phyloP scores from a whole-genome alignment of 2,329 filamentous ascomycete genomes.

The Sporothrix euskadiensis region DNA sequence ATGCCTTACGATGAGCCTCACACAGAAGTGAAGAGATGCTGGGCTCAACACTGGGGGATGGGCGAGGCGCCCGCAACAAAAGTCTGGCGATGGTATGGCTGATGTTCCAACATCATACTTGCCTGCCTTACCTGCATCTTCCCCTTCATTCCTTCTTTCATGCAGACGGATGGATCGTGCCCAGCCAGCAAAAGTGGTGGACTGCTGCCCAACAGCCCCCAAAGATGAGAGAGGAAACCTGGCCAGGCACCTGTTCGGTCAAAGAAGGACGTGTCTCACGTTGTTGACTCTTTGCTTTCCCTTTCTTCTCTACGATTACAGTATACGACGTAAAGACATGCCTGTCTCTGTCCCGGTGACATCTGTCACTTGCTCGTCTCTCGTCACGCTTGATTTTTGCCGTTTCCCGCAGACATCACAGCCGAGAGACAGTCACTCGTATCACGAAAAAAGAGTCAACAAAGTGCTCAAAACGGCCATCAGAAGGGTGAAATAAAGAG shows the following conservation, averaged over 20 bases:
- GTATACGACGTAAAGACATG: background rate
- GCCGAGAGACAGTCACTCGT: background rate
- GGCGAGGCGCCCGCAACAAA: background rate
- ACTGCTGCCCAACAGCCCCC: background rate
- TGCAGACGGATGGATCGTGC: background rate
- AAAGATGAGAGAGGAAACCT: background rate
- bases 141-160: background rate
- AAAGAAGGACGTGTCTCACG: background rate
- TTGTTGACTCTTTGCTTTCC: background rate
- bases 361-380: background rate
- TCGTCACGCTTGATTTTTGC: background rate
- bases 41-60: background rate
- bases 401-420: background rate
- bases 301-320: background rate
- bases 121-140: background rate
- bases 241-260: background rate
- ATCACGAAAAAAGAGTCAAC: background rate
- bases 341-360: slow-evolving; percentile 3
- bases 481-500: background rate
- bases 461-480: background rate
- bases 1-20: slow-evolving; percentile 7
- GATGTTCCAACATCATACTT: background rate
- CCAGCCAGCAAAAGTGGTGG: background rate
- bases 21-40: background rate
- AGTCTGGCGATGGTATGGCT: background rate